Evolutionary conservation across 805 yeast genomes (phyloP).

Genomic region (Citeromyces nyonsensis): DNA sequence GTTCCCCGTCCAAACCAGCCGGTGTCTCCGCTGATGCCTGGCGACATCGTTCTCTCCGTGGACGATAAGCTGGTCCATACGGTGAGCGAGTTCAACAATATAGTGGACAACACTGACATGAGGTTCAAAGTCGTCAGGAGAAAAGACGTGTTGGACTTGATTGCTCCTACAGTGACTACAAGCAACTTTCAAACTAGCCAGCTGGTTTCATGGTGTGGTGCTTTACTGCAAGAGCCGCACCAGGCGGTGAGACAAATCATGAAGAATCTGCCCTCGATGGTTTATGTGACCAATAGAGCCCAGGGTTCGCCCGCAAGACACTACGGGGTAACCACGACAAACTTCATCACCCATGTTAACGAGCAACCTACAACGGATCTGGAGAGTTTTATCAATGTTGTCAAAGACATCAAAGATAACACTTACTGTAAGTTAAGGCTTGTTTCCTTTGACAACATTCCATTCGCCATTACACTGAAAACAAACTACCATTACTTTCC

Average conservation of each 20-base stretch:
- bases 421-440: conserved; percentile 70
- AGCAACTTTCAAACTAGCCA: conserved; percentile 43
- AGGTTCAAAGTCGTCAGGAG: conserved; percentile 58
- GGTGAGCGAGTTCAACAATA: conserved; percentile 48
- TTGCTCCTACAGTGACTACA: conserved; percentile 51
- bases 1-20: conserved; percentile 12
- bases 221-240: conserved; percentile 76
- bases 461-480: conserved; percentile 73
- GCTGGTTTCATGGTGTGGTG: conserved; percentile 73
- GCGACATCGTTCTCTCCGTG: conserved; percentile 66
- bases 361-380: conserved; percentile 59
- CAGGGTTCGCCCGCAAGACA: conserved; percentile 81
- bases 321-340: conserved; percentile 63
- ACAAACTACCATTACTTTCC: conserved; percentile 86
- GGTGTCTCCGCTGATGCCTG: conserved; percentile 26
- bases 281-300: conserved; percentile 64
- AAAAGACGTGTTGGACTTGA: conserved; percentile 42
- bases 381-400: conserved; percentile 48
- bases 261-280: conserved; percentile 62
- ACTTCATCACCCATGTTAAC: conserved; percentile 82
- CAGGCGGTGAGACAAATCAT: conserved; percentile 82
- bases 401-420: conserved; percentile 59
- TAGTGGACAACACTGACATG: conserved; percentile 24
- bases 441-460: conserved; percentile 76
- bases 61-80: conserved; percentile 50